A percentile compares a stretch with the other conserved stretches of the same genome.
phyloP scores from a whole-genome alignment of 202 grass and related monocot species.

The Cymbopogon flexuosus region DNA sequence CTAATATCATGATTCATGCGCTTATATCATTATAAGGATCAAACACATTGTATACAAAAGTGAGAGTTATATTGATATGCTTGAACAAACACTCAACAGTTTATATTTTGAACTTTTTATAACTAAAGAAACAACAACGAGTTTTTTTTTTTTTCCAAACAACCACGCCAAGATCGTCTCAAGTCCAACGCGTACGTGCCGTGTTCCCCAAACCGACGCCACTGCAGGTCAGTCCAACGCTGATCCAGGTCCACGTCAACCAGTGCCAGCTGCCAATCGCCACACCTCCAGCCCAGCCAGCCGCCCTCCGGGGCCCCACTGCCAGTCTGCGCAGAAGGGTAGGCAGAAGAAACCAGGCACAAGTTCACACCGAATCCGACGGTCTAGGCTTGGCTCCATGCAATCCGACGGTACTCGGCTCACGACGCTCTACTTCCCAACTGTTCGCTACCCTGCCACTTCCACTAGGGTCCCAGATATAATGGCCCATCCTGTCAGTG shows the following conservation, averaged over 20 bases:
- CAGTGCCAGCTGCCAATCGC: neutral
- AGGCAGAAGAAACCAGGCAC: constrained; percentile 4
- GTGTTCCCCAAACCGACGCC: neutral
- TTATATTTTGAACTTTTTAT: too few species aligned
- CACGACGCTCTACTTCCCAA: neutral
- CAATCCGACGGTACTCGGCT: neutral
- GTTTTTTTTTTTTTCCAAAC: neutral
- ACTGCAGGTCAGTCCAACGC: neutral
- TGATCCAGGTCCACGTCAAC: constrained; percentile 1
- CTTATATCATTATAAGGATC: too few species aligned
- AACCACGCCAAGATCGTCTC: neutral
- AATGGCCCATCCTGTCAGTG: neutral
- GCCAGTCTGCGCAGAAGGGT: constrained; percentile 25
- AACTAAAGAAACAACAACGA: too few species aligned
- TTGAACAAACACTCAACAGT: too few species aligned
- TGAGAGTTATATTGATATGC: too few species aligned
- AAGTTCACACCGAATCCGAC: constrained; percentile 24
- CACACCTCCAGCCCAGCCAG: neutral
- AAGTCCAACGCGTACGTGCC: neutral
- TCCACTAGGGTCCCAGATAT: neutral
- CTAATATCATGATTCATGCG: too few species aligned
- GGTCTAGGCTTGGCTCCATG: neutral
- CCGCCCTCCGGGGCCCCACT: constrained; percentile 18
- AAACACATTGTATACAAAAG: too few species aligned
- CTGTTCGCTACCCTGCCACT: neutral